Conservation (phyloP, 1,139 yeast species). For the Diutina mesorugosa region DNA sequence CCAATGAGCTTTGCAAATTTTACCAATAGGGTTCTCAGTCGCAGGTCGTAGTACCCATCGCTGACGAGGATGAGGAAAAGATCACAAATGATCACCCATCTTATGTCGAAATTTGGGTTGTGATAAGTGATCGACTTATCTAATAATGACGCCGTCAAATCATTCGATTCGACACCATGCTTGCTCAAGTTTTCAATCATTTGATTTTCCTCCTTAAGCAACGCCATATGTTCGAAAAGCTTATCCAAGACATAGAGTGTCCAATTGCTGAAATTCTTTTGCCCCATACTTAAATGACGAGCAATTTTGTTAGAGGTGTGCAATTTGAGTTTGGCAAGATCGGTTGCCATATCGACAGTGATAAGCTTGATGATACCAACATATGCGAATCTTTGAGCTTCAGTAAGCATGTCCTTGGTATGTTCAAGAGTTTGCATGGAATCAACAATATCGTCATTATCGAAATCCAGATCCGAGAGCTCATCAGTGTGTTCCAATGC, state of each 20-base stretch:
- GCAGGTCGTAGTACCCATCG: conserved; percentile 80
- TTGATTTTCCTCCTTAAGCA: conserved; percentile 56
- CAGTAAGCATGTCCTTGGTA: conserved; percentile 72
- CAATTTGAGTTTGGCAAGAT: conserved; percentile 47
- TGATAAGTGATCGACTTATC: conserved; percentile 19
- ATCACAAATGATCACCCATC: conserved; percentile 93
- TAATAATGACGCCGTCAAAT: conserved; percentile 48
- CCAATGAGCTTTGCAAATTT: conserved; percentile 52
- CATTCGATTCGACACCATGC: conserved; percentile 71
- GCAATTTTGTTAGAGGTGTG: conserved; percentile 41
- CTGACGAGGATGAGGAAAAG: conserved; percentile 66
- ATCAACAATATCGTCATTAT: conserved; percentile 21
- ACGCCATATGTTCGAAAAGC: conserved; percentile 70
- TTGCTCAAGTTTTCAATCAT: conserved; percentile 83
- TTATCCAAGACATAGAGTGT: conserved; percentile 58
- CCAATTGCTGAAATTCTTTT: conserved; percentile 80
- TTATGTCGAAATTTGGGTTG: conserved; percentile 41
- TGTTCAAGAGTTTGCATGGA: conserved; percentile 56
- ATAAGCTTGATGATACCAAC: conserved; percentile 73
- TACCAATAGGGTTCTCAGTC: conserved; percentile 68
- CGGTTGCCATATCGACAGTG: conserved; percentile 71
- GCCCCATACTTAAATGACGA: conserved; percentile 52
- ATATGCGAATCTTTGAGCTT: conserved; percentile 82
- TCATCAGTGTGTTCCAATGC: conserved; percentile 16
- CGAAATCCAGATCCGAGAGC: background rate